Evolutionary conservation across 441 rosid species (phyloP), one percentile per base, ranked within the genome.

Genomic region (Jatropha podagrica): DNA sequence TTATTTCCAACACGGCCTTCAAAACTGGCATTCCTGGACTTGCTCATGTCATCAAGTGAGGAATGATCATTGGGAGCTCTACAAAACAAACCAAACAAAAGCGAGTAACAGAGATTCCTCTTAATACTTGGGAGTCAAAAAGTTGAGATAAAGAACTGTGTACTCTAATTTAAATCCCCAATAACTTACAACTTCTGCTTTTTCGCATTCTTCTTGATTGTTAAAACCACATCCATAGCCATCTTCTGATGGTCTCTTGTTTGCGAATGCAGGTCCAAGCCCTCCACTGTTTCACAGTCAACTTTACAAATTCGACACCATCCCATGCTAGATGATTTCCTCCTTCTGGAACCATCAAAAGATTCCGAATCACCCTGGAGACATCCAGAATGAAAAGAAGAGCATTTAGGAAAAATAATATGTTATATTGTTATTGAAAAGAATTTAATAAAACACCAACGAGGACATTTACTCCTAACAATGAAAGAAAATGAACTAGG

Each of bases 261-360:
- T 79, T 90, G 94, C 14, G 93, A 89, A 86, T 93, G 92, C 65
- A 89, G 73, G 78, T 90, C 91, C 81, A 86, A 82, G 75, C 96
- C 89, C 79, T 89, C 97, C 52, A 86, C 93, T 41, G 91, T 85
- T 79, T 90, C 90, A 77, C 97, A 90, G 65, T 92, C 95, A 65
- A 92, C 84, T 76, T 88, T 90, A 83, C 97, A 92, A 59, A 92
- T 87, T 37, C 94, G 92, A 74, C 97, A 92, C 97, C 97, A 92
- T 48, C 94, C 97, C 88, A 81, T 83, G 88, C 82, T 83, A 71
- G 81, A 44, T 41, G 84, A 74, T 80, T 78, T 88, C 81, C 92
- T 86, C 84, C 84, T 89, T 77, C 90, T 88, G 49, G 83, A 76
- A 81, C 77, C 81, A 68, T 87, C 93, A 73, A 83, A 83, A 73